Base-by-base conservation (phyloP, 257 asterid genomes). In the Eucommia ulmoides region DNA sequence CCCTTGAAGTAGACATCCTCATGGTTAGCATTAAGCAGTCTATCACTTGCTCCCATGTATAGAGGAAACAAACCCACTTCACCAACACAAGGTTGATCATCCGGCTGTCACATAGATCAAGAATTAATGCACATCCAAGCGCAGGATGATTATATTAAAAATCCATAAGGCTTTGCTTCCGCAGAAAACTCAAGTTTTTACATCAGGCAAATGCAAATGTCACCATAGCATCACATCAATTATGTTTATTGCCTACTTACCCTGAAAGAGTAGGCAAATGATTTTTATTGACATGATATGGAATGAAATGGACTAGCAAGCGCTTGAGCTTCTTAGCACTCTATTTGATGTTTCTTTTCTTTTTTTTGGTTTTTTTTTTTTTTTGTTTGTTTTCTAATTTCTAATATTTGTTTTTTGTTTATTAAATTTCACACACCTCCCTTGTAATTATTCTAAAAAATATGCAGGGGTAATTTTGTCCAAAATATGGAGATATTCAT, bases 1-100 rank as follows among this genome's bases (percentile, higher is more conserved):
- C 84, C 95, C 78, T 80, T 75, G 67, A 84, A 88, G 72, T 88
- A 88, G 48, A 84, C 84, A 63, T 80, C 74, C 19, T 82, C 89
- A 25, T 88, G 93, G 64, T 84, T 85, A 54, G 94, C 97, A 65
- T 88, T 88, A 47, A 84, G 75, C 70, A 88, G 56, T 56, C 79
- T 73, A 65, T 84, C 86, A 19, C 83, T 72, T 26, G 89, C 92
- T 29, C 97, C 97, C 87, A 88, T 67, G 66, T 74, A 64, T 45
- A 55, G 53, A 55, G 97, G 81, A 68, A 72, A 80, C 63, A 88
- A 45, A 22, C 91, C 97, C 57, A 84, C 84, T 78, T 88, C 95
- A 23, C 97, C 97, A 1, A 63, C 77, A 55, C 95, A 88, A 52
- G 82, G 79, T 52, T 78, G 57, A 70, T 82, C 83, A 41, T 84